Conservation (phyloP, 306 rosid species). For the Cicer bijugum region DNA sequence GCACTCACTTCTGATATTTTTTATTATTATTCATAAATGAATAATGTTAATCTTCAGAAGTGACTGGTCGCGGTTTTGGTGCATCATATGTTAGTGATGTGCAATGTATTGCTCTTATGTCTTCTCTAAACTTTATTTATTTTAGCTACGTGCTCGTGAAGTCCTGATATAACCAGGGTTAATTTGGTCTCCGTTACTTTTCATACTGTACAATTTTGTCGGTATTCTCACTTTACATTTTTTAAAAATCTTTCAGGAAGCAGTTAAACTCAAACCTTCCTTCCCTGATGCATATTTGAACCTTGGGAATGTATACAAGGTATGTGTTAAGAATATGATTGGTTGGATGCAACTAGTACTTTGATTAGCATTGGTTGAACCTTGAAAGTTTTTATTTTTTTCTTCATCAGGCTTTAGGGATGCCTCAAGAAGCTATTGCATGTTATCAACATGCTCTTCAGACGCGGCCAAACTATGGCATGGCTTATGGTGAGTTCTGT, state of each 20-base stretch:
- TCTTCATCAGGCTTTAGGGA: conserved; percentile 84
- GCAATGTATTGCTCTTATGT: background rate
- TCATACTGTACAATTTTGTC: background rate
- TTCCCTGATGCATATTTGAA: conserved; percentile 99
- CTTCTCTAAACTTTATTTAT: background rate
- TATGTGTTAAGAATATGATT: conserved; percentile 57
- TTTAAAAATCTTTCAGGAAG: conserved; percentile 68
- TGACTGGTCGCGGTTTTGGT: background rate
- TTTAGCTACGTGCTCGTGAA: background rate
- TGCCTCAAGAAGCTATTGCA: conserved; percentile 93
- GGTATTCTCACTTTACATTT: conserved; percentile 13
- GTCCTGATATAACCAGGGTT: background rate
- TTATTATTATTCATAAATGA: background rate
- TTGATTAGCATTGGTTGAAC: conserved; percentile 55
- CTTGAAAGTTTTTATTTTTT: conserved; percentile 43
- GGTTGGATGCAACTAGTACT: conserved; percentile 54
- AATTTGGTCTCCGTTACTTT: conserved; percentile 27
- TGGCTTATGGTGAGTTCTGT: conserved; percentile 80
- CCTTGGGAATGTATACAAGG: conserved; percentile 99
- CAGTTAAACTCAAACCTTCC: conserved; percentile 92
- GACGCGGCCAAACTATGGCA: conserved; percentile 86
- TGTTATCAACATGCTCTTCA: conserved; percentile 96
- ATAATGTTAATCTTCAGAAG: background rate
- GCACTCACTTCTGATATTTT: background rate
- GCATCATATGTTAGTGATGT: background rate